Evolutionary conservation across 768 basidiomycete species (phyloP).

Genomic region (Collybia sp.): DNA sequence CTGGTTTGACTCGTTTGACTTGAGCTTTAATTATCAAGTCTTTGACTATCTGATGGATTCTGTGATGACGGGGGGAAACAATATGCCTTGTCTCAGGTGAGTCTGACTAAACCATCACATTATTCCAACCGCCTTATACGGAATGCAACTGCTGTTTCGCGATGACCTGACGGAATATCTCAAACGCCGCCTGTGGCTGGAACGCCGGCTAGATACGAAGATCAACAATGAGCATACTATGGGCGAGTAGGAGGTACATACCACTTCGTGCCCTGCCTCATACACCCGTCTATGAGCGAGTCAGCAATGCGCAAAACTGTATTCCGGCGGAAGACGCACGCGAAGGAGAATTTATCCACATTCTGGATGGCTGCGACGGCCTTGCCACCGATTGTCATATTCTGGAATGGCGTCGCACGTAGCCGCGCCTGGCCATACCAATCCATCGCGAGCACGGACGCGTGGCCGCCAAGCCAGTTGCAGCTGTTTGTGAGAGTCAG

Average conservation of each 20-base stretch:
- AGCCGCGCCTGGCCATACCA: slow-evolving; percentile 35
- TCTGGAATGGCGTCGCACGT: slow-evolving; percentile 24
- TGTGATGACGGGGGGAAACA: too few relatives aligned
- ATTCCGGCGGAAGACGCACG: slow-evolving; percentile 27
- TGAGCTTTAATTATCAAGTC: too few relatives aligned
- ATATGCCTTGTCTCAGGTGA: too few relatives aligned
- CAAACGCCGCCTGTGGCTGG: slow-evolving; percentile 40
- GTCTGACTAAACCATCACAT: too few relatives aligned
- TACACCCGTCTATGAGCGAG: slow-evolving; percentile 32
- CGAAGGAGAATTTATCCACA: slow-evolving; percentile 50
- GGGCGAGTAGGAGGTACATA: slow-evolving; percentile 27
- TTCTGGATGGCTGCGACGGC: slow-evolving; percentile 44
- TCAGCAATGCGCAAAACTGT: background rate
- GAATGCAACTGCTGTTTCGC: slow-evolving; percentile 35
- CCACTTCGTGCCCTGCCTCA: slow-evolving; percentile 45
- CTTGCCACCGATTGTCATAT: slow-evolving; percentile 39
- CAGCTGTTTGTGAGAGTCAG: slow-evolving; percentile 22
- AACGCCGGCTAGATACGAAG: slow-evolving; percentile 33
- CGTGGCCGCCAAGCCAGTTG: slow-evolving; percentile 44
- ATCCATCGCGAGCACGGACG: slow-evolving; percentile 34
- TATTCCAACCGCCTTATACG: background rate
- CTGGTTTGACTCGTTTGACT: too few relatives aligned
- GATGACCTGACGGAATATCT: slow-evolving; percentile 42
- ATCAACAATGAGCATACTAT: background rate
- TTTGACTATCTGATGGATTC: too few relatives aligned